Evolutionary conservation across 78 protist genomes (phyloP).

Genomic region (Emiliania huxleyi): DNA sequence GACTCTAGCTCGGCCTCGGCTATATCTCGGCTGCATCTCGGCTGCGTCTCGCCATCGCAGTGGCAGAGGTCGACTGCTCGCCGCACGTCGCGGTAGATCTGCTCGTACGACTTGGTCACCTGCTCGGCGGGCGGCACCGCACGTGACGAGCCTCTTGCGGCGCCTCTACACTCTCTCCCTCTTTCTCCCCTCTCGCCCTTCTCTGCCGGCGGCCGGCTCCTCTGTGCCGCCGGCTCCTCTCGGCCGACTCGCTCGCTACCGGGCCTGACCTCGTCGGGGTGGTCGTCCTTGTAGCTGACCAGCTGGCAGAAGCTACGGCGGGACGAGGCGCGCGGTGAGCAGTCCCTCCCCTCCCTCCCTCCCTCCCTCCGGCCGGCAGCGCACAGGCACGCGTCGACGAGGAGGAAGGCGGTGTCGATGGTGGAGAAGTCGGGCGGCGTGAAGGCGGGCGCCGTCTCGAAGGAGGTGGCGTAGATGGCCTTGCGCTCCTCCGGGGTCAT

Average conservation of each 20-base stretch:
- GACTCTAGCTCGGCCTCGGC: no score
- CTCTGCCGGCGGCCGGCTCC: no score
- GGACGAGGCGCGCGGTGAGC: no score
- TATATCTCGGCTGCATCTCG: no score
- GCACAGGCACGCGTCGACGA: not conserved
- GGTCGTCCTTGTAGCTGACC: not conserved
- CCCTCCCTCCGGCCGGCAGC: no score
- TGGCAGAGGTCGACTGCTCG: constrained; percentile 47
- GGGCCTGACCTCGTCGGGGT: not conserved
- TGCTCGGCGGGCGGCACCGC: no score
- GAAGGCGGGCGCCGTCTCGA: not conserved
- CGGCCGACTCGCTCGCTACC: no score
- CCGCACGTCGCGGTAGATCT: constrained; percentile 37
- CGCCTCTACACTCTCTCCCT: no score
- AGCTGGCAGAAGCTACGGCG: constrained; percentile 40
- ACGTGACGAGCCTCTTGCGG: no score
- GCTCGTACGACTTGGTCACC: constrained; percentile 16
- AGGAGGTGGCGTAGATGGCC: not conserved
- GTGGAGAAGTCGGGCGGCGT: not conserved
- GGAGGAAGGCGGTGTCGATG: constrained; percentile 44
- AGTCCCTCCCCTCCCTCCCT: not conserved
- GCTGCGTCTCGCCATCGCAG: no score
- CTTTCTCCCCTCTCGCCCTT: no score
- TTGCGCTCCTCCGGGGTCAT: constrained; percentile 17
- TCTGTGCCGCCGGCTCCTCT: no score